A percentile compares a stretch with the other conserved stretches of the same genome.
These are phyloP conservation scores for Yamadazyma sp. DNA, from an alignment of 1,139 yeast genomes.

Conservation along the genomic window DNA sequence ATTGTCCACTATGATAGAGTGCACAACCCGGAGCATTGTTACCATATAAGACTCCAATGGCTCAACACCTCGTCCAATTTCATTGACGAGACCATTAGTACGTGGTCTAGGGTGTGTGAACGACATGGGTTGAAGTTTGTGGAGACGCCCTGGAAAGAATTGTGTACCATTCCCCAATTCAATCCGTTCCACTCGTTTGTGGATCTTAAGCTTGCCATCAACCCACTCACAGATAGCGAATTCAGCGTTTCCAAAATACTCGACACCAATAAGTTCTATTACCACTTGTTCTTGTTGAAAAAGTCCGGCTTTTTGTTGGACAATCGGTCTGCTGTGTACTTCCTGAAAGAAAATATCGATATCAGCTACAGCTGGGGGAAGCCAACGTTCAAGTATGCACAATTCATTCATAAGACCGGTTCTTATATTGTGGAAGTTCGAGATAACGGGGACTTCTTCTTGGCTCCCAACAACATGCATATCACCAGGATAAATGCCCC, in stretches of 20 bases:
- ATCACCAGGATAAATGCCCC: conserved; percentile 58
- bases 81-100: conserved; percentile 82
- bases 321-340: conserved; percentile 69
- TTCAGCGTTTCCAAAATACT: conserved; percentile 50
- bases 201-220: conserved; percentile 58
- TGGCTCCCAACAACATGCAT: conserved; percentile 80
- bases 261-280: conserved; percentile 54
- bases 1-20: conserved; percentile 88
- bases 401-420: conserved; percentile 88
- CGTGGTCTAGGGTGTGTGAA: conserved; percentile 82
- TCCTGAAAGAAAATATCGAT: conserved; percentile 53
- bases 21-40: conserved; percentile 94
- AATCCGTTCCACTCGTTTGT: conserved; percentile 91
- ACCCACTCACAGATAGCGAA: conserved; percentile 67
- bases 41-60: conserved; percentile 92
- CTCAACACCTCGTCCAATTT: conserved; percentile 83
- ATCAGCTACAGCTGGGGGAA: conserved; percentile 89
- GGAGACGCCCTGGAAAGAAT: conserved; percentile 92
- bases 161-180: conserved; percentile 68
- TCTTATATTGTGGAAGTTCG: conserved; percentile 85
- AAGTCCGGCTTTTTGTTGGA: conserved; percentile 77
- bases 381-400: conserved; percentile 79
- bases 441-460: conserved; percentile 74
- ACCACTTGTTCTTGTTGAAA: conserved; percentile 63
- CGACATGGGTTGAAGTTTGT: conserved; percentile 82